Base-by-base conservation (phyloP, 306 rosid species). In the Argentina anserina region DNA sequence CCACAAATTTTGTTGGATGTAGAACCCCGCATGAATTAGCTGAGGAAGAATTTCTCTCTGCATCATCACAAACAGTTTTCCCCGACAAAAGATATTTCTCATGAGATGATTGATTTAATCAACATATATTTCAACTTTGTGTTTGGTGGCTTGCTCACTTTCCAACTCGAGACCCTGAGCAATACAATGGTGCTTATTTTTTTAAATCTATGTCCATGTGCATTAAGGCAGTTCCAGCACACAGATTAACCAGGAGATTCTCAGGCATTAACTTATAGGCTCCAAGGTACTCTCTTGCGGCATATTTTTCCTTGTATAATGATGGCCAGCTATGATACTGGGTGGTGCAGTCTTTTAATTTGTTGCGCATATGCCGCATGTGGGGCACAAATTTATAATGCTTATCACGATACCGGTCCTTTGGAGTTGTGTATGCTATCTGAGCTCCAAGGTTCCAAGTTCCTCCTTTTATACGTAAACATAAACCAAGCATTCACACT, bases 191-290 rank as follows among this genome's bases (percentile, higher is more conserved):
- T 93, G 96, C 84, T 86, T 90, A 74, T n/a, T n/a, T 93, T 93
- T 78, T 93, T 96, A 85, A 93, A 96, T 77, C 98, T 83, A 26
- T 86, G 84, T 81, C 90, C 93, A 46, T 89, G 84, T 37, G 97
- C 87, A 93, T 85, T 79, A 90, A 80, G 77, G 98, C 86, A 37
- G 97, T 80, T 87, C 96, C 94, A 36, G 88, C 98, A 81, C 96
- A 90, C 4, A 90, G 92, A 87, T 90, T 93, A 78, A 90, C 77
- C 82, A 90, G 80, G 55, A 97, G 90, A 76, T 81, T 87, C 83
- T 87, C 88, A 0, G 97, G 97, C 75, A 87, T 47, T 65, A 85
- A 85, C 67, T 86, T 89, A 78, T 87, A 87, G 64, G 97, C 98
- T 85, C 89, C 94, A 53, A 93, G 93, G 81, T 93, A 93, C 73